A percentile compares a stretch with the other conserved stretches of the same genome.
Conservation (phyloP, 495 filamentous ascomycete species). For the Penicillium soppii region DNA sequence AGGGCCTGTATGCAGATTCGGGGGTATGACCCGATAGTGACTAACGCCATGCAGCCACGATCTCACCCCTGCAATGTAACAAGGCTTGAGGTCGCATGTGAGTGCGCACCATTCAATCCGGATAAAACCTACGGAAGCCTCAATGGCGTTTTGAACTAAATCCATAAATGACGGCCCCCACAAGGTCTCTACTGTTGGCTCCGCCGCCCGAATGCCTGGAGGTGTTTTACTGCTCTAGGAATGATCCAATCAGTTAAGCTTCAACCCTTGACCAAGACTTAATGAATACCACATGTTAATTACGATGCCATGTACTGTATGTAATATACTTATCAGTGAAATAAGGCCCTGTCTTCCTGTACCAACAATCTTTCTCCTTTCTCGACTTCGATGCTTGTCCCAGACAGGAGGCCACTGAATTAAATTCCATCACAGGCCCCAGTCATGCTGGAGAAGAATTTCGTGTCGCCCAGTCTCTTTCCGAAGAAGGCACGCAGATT, state of each 20-base stretch:
- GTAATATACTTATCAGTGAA: background rate
- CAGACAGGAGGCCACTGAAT: background rate
- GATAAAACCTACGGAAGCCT: background rate
- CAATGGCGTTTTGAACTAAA: background rate
- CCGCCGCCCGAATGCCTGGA: background rate
- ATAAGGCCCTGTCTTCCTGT: background rate
- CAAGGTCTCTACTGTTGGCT: background rate
- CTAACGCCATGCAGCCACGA: too few species aligned
- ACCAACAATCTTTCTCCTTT: background rate
- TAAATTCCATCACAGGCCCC: background rate
- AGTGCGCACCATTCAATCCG: too few species aligned
- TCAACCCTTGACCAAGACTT: background rate
- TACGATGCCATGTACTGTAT: background rate
- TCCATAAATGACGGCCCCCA: background rate
- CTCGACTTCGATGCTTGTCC: background rate
- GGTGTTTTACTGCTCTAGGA: background rate
- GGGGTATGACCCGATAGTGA: background rate
- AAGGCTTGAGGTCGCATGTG: too few species aligned
- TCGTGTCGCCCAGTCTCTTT: constrained; percentile 1
- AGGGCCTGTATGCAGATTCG: background rate
- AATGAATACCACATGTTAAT: constrained; percentile 1
- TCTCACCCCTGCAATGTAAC: too few species aligned
- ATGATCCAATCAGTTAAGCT: background rate
- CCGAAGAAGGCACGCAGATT: constrained; percentile 2
- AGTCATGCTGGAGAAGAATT: constrained; percentile 1